These are phyloP conservation scores for Pugionium dolabratum DNA, from an alignment of 345 rosid genomes.

Conservation along the genomic window DNA sequence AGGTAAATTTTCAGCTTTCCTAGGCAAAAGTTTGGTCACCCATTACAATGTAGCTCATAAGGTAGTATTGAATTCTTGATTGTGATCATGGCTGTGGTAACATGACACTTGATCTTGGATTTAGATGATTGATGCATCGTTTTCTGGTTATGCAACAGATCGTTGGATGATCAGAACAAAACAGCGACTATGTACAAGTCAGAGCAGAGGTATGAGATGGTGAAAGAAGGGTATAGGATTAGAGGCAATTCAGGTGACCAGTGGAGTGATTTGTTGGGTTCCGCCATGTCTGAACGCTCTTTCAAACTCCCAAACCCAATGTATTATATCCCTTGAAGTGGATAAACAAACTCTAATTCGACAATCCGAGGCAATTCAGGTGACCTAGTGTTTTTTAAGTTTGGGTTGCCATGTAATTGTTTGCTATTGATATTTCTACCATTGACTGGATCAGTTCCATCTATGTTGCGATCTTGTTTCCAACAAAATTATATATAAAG, in stretches of 20 bases:
- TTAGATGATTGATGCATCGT: not conserved
- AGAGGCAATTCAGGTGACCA: slow-evolving; percentile 92
- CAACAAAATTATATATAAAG: not conserved
- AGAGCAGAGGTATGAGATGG: slow-evolving; percentile 79
- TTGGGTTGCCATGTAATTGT: slow-evolving; percentile 25
- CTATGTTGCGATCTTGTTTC: not conserved
- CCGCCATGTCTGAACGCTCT: slow-evolving; percentile 60
- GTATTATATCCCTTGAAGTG: slow-evolving; percentile 63
- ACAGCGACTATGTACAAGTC: slow-evolving; percentile 55
- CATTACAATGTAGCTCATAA: not conserved
- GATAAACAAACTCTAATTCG: not conserved
- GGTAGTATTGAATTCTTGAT: not conserved
- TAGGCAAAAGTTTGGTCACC: not conserved
- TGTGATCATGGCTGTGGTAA: not conserved
- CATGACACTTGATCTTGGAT: not conserved
- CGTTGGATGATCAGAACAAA: slow-evolving; percentile 56
- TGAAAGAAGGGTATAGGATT: slow-evolving; percentile 66
- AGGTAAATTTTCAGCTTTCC: slow-evolving; percentile 48
- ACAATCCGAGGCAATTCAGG: not conserved
- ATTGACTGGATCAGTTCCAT: not conserved
- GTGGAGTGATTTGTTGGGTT: slow-evolving; percentile 88
- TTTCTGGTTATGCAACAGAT: slow-evolving; percentile 42
- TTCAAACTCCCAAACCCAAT: slow-evolving; percentile 92
- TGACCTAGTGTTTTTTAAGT: slow-evolving; percentile 20
- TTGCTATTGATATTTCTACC: slow-evolving; percentile 4